Base-by-base conservation (phyloP, 257 asterid genomes). In the Ballota nigra region DNA sequence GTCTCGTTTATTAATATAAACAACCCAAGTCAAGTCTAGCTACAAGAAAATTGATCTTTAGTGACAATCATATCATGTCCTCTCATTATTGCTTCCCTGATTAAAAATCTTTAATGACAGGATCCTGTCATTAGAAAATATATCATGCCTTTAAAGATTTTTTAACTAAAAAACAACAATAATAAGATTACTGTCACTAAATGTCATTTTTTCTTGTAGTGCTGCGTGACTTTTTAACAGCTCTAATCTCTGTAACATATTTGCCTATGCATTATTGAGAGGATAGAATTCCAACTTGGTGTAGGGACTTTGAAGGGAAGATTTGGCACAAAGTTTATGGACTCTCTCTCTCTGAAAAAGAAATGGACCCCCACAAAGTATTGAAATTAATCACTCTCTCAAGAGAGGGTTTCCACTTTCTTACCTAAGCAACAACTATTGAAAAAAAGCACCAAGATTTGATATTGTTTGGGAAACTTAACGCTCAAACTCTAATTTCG, bases 271-370 rank as follows among this genome's bases (percentile, higher is more conserved):
- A 83, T 82, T 83, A 85, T 83, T 85, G 85, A 64, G 49, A 40
- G 77, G 88, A 77, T 84, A 77, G 84, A 71, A 71, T 77, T 81
- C 75, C 85, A 81, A 77, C 71, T 77, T 77, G 84, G 83, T 58
- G 84, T 71, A 60, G 84, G 84, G 83, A 74, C 78, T 73, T 68
- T 73, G 78, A 66, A 77, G 78, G 57, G 63, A 78, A 75, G 68
- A 81, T 81, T 88, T 79, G 92, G 91, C 87, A 65, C 70, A 80
- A 71, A 63, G 78, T 80, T 68, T 74, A 41, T 84, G 84, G 79
- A 77, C 76, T 82, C 75, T 82, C 59, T 62, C 41, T 75, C 72
- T 62, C 41, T 61, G 71, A 72, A 69, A 53, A 58, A 65, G 28
- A 33, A 67, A 75, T 69, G 74, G 77, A 41, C 47, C 88, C 76